Conservation (phyloP, 331 rosid species). For the Arachis monticola region DNA sequence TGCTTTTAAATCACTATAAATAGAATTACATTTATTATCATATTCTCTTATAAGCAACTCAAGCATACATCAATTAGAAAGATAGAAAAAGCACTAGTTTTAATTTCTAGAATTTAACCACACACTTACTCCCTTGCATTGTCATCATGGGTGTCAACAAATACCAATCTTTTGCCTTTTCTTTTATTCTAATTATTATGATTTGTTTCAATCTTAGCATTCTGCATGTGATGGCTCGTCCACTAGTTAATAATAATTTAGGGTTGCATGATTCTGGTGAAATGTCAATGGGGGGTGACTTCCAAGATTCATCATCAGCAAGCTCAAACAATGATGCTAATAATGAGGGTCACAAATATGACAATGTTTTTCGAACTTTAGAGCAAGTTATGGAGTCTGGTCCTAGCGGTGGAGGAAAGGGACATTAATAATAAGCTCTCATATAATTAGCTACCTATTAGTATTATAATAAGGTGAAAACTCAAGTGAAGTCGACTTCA, state of each 20-base stretch:
- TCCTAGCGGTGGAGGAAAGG: too few species aligned
- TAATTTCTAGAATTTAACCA: too few species aligned
- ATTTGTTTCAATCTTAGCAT: not conserved
- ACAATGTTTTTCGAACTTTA: too few species aligned
- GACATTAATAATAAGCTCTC: too few species aligned
- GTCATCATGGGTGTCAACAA: not conserved
- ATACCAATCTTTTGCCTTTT: not conserved
- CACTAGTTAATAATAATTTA: constrained; percentile 6
- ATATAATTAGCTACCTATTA: too few species aligned
- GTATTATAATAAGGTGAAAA: too few species aligned
- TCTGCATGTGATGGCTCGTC: constrained; percentile 6
- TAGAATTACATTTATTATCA: not conserved
- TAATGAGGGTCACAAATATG: too few species aligned
- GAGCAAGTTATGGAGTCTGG: too few species aligned
- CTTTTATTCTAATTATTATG: not conserved
- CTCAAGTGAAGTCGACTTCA: too few species aligned
- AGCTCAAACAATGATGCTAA: too few species aligned
- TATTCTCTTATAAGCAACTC: not conserved
- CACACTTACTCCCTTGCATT: too few species aligned
- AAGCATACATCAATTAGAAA: not conserved
- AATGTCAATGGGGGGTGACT: not conserved
- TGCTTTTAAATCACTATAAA: not conserved
- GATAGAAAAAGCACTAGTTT: too few species aligned
- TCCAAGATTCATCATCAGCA: not conserved
- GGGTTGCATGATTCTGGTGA: constrained; percentile 1